Evolutionary conservation across 2,329 filamentous ascomycete genomes (phyloP).

Genomic region (Eurotiales sp.): DNA sequence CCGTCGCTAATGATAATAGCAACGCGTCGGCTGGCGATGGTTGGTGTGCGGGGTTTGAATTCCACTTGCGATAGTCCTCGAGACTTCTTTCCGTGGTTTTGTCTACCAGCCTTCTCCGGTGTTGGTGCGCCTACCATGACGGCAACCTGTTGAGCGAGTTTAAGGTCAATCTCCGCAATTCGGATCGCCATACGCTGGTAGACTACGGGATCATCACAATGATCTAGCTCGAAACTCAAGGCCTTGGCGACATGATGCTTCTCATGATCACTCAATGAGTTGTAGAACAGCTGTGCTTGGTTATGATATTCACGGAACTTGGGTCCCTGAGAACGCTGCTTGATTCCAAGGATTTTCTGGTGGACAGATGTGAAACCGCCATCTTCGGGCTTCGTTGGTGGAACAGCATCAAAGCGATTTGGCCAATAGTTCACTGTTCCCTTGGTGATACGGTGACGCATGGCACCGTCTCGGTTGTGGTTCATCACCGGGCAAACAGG

Average conservation of each 20-base stretch:
- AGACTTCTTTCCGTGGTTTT: conserved; percentile 65
- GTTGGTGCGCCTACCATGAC: conserved; percentile 62
- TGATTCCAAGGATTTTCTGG: conserved; percentile 64
- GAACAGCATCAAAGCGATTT: conserved; percentile 62
- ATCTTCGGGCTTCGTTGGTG: conserved; percentile 59
- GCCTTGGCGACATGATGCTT: conserved; percentile 60
- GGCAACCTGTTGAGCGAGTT: conserved; percentile 65
- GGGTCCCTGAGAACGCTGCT: conserved; percentile 60
- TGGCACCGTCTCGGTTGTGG: conserved; percentile 68
- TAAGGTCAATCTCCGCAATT: conserved; percentile 68
- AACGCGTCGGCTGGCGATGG: conserved; percentile 66
- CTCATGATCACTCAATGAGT: conserved; percentile 66
- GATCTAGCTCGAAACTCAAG: conserved; percentile 69
- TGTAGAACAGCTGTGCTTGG: conserved; percentile 80
- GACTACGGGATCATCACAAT: conserved; percentile 74
- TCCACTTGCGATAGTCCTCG: conserved; percentile 71
- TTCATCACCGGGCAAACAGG: conserved; percentile 69
- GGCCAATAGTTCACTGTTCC: conserved; percentile 77
- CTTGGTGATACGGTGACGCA: conserved; percentile 69
- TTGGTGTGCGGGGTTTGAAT: conserved; percentile 58
- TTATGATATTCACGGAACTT: conserved; percentile 77
- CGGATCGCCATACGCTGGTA: conserved; percentile 67
- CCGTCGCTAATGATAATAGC: conserved; percentile 45
- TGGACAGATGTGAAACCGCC: conserved; percentile 68
- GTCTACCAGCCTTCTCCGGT: conserved; percentile 50